Percentiles rank a stretch among this genome's conserved stretches.
Conservation (phyloP, 2,329 filamentous ascomycete species). For the Nothomitra cinnamomea region DNA sequence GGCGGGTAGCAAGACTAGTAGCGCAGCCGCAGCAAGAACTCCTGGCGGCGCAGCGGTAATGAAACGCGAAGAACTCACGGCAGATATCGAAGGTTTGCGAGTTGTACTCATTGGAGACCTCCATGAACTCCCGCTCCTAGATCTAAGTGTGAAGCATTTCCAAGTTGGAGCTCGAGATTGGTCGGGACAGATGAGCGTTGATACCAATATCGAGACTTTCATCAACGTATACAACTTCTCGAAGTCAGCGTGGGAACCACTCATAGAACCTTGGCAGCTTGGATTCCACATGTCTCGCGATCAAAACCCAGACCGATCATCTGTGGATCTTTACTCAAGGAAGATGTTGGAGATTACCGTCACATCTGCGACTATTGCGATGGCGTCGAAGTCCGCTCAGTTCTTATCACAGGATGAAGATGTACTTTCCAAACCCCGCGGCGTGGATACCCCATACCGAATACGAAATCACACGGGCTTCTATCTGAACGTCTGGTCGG, state of each 20-base stretch:
- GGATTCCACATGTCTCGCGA: slow-evolving; percentile 76
- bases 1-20: slow-evolving; percentile 15
- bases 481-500: slow-evolving; percentile 67
- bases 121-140: slow-evolving; percentile 87
- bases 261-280: slow-evolving; percentile 93
- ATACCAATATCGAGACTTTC: slow-evolving; percentile 83
- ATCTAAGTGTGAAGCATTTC: slow-evolving; percentile 85
- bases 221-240: slow-evolving; percentile 98
- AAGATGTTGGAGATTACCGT: slow-evolving; percentile 85
- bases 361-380: slow-evolving; percentile 81
- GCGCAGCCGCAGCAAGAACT: not conserved
- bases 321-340: slow-evolving; percentile 72
- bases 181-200: slow-evolving; percentile 73
- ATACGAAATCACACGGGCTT: slow-evolving; percentile 96
- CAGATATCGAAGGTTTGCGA: slow-evolving; percentile 72
- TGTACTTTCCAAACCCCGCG: slow-evolving; percentile 80
- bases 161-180: slow-evolving; percentile 74
- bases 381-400: slow-evolving; percentile 82
- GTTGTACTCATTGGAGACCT: slow-evolving; percentile 89
- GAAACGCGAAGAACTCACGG: slow-evolving; percentile 65
- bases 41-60: slow-evolving; percentile 32
- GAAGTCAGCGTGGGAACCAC: slow-evolving; percentile 93
- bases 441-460: slow-evolving; percentile 78
- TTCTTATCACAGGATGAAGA: slow-evolving; percentile 83
- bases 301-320: slow-evolving; percentile 54